Percentiles rank a stretch among this genome's conserved stretches.
These are phyloP conservation scores for Fusarium tjaetaba DNA, from an alignment of 2,329 filamentous ascomycete genomes.

Conservation along the genomic window DNA sequence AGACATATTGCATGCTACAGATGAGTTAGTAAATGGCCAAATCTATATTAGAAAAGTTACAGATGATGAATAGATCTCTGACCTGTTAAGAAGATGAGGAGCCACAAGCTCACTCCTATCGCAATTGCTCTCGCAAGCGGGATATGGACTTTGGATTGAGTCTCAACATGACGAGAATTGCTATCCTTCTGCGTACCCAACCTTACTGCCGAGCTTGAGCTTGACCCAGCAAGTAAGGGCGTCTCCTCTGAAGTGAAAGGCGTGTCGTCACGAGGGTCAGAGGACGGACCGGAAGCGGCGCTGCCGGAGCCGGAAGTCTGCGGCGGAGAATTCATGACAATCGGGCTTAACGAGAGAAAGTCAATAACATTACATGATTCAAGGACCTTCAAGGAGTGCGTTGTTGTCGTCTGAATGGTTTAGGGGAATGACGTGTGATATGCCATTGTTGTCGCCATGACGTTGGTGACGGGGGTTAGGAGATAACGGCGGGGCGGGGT, in stretches of 20 bases:
- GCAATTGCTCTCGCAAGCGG: slow-evolving; percentile 51
- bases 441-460: slow-evolving; percentile 13
- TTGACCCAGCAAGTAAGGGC: slow-evolving; percentile 28
- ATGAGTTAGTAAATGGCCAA: not conserved
- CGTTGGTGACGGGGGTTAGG: slow-evolving; percentile 17
- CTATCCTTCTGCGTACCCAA: not conserved
- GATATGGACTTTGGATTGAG: slow-evolving; percentile 35
- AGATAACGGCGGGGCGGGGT: slow-evolving; percentile 18
- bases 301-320: slow-evolving; percentile 7
- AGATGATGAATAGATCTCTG: not conserved
- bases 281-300: slow-evolving; percentile 9
- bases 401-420: not conserved
- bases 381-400: not conserved
- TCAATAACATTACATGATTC: not conserved
- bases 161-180: slow-evolving; percentile 4
- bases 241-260: slow-evolving; percentile 32
- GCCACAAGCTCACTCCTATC: slow-evolving; percentile 52
- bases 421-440: slow-evolving; percentile 1
- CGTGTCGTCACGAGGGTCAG: slow-evolving; percentile 1
- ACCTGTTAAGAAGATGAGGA: slow-evolving; percentile 46
- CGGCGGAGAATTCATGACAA: slow-evolving; percentile 12
- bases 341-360: not conserved
- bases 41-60: not conserved
- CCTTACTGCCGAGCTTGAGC: not conserved
- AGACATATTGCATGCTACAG: slow-evolving; percentile 74